Base-by-base conservation (phyloP, 148 eudicot genomes). In the Dysphania ambrosioides region DNA sequence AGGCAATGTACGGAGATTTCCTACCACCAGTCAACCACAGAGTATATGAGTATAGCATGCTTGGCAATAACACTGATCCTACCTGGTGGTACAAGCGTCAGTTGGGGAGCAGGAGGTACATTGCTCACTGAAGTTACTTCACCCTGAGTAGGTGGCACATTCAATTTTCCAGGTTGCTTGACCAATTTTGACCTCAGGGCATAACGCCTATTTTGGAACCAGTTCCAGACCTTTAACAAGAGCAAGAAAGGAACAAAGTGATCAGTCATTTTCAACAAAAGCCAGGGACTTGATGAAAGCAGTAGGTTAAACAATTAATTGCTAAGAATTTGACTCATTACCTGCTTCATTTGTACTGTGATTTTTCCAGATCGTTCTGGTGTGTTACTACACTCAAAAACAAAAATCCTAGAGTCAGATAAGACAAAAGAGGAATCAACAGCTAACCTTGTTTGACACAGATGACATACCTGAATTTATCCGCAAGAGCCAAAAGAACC, bases 151-250 rank as follows among this genome's bases (percentile, higher is more conserved):
- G 79, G 78, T 30, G 90, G 66, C 35, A 75, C 51, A 74, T 77
- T 87, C 36, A 76, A 58, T 79, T 85, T 87, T 77, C 74, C 83
- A 64, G 91, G 85, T 51, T 87, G 12, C 80, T 83, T 93, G 11
- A 85, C 84, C 64, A 87, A 73, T 83, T 85, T 96, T 63, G 96
- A 86, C 75, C 97, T 90, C 51, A 96, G 75, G 57, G 99, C 91
- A 88, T 90, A 89, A 67, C 99, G 84, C 79, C 92, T 90, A 80
- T 96, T 96, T 61, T 96, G 99, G 79, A 96, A 96, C 99, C 99
- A 96, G 75, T 90, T 96, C 97, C 96, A 96, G 24, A 92, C 93
- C 98, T 94, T 68, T 59, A 79, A 19, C 23, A 51, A 65, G 40
- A 51, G 12, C 36, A 3, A 65, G 19, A 47, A 65, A 64, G 44